Conservation (phyloP, 225 moss, liverwort and hornwort species). For the Antitrichia curtipendula region DNA sequence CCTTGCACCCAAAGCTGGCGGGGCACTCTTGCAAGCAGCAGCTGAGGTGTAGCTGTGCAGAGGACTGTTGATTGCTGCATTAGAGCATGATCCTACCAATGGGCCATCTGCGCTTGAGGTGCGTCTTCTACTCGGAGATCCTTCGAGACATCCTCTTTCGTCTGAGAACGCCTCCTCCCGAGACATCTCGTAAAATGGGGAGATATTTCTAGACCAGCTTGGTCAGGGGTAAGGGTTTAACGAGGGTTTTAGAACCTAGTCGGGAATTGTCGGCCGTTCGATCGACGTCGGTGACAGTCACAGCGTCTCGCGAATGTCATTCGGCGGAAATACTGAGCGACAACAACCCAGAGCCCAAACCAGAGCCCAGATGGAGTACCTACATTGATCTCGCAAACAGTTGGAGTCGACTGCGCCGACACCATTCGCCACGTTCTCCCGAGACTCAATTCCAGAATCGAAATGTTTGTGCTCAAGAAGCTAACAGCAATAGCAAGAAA, state of each 20-base stretch:
- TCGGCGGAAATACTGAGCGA: neutral
- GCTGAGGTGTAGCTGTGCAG: neutral
- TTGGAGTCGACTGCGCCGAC: neutral
- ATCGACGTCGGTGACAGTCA: neutral
- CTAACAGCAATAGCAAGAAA: neutral
- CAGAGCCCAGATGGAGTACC: neutral
- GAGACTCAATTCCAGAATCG: neutral
- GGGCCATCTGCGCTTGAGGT: conserved; percentile 8
- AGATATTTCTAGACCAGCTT: neutral
- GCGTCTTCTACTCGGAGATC: neutral
- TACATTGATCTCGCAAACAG: conserved; percentile 1
- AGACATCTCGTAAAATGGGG: neutral
- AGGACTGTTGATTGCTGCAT: neutral
- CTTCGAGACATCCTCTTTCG: neutral
- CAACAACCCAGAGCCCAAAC: neutral
- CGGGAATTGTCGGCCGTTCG: neutral
- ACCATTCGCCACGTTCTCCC: neutral
- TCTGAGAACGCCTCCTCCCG: neutral
- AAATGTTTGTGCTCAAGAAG: neutral
- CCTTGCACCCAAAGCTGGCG: neutral
- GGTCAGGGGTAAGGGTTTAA: neutral
- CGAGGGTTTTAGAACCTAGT: neutral
- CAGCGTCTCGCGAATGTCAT: neutral
- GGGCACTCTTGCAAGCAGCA: conserved; percentile 10
- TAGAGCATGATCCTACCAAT: neutral